Evolutionary conservation across 257 asterid genomes (phyloP).

Genomic region (Capsicum rhomboideum): DNA sequence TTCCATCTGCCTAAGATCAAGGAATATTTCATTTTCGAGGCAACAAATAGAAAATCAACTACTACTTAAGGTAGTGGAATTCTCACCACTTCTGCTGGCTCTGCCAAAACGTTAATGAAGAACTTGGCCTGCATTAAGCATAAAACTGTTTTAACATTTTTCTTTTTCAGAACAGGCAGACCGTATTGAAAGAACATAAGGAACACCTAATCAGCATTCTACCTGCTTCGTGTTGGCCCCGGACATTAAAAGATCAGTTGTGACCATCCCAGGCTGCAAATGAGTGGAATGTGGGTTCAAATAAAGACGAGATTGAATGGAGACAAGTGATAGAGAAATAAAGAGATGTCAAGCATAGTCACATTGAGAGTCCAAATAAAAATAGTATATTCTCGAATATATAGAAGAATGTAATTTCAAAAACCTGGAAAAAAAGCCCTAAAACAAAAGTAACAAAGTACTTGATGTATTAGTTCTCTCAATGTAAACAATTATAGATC

Average conservation of each 20-base stretch:
- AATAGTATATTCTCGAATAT: not conserved
- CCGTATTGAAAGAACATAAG: not conserved
- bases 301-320: not conserved
- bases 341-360: not conserved
- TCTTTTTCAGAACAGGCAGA: not conserved
- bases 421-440: not conserved
- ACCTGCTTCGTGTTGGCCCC: conserved; percentile 96
- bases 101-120: conserved; percentile 94
- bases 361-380: not conserved
- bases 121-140: conserved; percentile 73
- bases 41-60: not conserved
- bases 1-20: not conserved
- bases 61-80: not conserved
- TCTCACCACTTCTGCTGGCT: conserved; percentile 87
- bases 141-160: not conserved
- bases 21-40: not conserved
- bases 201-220: not conserved
- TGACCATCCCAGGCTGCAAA: conserved; percentile 96
- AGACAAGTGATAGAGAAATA: not conserved
- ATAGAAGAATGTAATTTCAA: not conserved
- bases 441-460: not conserved
- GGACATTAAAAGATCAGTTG: conserved; percentile 96
- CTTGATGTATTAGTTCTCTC: not conserved
- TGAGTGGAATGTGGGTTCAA: not conserved
- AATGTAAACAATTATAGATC: not conserved